Base-by-base conservation (phyloP, 257 asterid genomes). In the Handroanthus guayacan region DNA sequence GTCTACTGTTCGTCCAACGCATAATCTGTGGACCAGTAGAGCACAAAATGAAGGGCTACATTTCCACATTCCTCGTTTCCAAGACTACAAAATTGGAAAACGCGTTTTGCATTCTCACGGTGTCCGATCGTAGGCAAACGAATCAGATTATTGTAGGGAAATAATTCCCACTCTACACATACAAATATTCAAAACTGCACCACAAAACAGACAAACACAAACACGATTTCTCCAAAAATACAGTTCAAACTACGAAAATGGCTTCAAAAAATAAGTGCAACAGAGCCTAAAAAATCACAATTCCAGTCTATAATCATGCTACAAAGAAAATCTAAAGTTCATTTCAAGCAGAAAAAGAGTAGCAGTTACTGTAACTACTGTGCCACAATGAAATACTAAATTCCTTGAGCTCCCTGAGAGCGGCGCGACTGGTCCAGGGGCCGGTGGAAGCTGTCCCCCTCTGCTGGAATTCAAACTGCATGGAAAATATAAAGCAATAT, bases 351-450 rank as follows among this genome's bases (percentile, higher is more conserved):
- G 67, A 73, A 64, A 39, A 64, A 84, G 17, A 57, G 69, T 60
- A 73, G 80, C 63, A 58, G 80, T 44, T 36, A 79, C 67, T 58
- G 85, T 87, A 51, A 75, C 77, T 74, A 85, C 2, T 17, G 74
- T 67, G 67, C 81, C 77, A 37, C 80, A 39, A 51, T 60, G 71
- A 1, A 68, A 51, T 31, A n/a, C 71, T 31, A 31, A 69, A 31
- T 62, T 68, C 79, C 81, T 86, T 14, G 87, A 69, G 73, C 86
- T 61, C 67, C 48, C 63, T 0, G 91, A 81, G 12, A 78, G 62
- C 7, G 83, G 90, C 11, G 83, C 84, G 0, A 87, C 80, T 1
- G 97, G 97, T 62, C 94, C 94, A 31, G 78, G 65, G 5, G 97
- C 92, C 4, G 96, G 78, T 17, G 91, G 86, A 75, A 85, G 81